Conservation (phyloP, 331 rosid species). For the Malus hybrid region DNA sequence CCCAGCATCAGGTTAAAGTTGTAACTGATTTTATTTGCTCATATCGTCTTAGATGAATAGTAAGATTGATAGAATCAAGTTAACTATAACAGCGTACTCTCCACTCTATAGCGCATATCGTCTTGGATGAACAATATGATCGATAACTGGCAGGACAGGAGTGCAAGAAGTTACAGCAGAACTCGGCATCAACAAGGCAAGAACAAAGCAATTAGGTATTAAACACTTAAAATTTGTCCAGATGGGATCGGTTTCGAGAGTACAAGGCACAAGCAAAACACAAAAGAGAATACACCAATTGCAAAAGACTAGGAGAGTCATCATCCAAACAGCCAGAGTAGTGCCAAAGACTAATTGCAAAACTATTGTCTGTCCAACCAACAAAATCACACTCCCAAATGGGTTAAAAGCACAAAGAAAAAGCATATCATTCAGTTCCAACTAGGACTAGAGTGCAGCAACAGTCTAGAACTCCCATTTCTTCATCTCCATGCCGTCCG, state of each 20-base stretch:
- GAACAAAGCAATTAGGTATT: background rate
- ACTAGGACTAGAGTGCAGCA: background rate
- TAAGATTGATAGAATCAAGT: no score
- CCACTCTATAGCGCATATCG: background rate
- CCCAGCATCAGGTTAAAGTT: no score
- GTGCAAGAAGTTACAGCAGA: background rate
- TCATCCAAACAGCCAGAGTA: background rate
- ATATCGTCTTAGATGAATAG: no score
- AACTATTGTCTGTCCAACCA: background rate
- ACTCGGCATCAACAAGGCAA: background rate
- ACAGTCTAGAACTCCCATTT: conserved; percentile 52
- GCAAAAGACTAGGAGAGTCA: background rate
- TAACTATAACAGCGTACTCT: background rate
- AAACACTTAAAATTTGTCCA: background rate
- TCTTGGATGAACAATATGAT: no score
- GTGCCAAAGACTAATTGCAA: background rate
- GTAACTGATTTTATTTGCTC: no score
- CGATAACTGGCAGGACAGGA: no score
- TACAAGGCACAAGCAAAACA: background rate
- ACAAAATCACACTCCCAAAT: conserved; percentile 2
- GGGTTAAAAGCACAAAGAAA: background rate
- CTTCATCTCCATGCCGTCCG: conserved; percentile 92
- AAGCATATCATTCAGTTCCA: background rate
- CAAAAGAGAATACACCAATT: background rate
- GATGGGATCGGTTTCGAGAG: background rate